Evolutionary conservation across 2,329 filamentous ascomycete genomes (phyloP), one percentile per base, ranked within the genome.

Genomic region (Ophiostoma angusticollis): DNA sequence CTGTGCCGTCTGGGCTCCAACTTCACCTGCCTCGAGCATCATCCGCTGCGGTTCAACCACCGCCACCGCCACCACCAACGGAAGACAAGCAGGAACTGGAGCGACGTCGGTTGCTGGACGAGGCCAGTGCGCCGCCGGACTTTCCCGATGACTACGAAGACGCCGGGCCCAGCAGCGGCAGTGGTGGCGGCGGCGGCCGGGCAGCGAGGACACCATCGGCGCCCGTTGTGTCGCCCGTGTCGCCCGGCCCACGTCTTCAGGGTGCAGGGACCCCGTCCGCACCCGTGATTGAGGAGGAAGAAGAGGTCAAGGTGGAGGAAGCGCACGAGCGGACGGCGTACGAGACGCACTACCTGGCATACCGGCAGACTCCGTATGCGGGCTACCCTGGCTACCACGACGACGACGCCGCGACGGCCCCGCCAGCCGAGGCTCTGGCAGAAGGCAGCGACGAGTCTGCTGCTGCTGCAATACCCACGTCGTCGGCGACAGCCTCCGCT

Each of bases 31-130:
- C n/a, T n/a, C n/a, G n/a, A n/a, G n/a, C n/a, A n/a, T n/a, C n/a
- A n/a, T n/a, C n/a, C n/a, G n/a, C n/a, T n/a, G n/a, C n/a, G n/a
- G n/a, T n/a, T n/a, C n/a, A n/a, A n/a, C n/a, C n/a, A n/a, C n/a
- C n/a, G n/a, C n/a, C n/a, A n/a, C n/a, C 29, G 11, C 27, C 48
- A 5, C 45, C 54, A 17, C 45, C 60, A 3, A 63, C 59, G 12
- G 83, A 91, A 40, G 87, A 93, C 56, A 91, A 93, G 55, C 76
- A 79, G 49, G 84, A 93, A 54, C 62, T 85, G 6, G 81, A 87
- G 54, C 67, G 77, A 16, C 70, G 63, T 40, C 65, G 78, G 27
- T 56, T 84, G n/a, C 62, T 81, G 43, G 62, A 67, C 37, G 70
- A 80, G 50, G 73, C 72, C 7, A 81, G 78, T 54, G 72, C 73